Evolutionary conservation across 73 alveolate genomes (phyloP).

Genomic region (Stentor coeruleus): DNA sequence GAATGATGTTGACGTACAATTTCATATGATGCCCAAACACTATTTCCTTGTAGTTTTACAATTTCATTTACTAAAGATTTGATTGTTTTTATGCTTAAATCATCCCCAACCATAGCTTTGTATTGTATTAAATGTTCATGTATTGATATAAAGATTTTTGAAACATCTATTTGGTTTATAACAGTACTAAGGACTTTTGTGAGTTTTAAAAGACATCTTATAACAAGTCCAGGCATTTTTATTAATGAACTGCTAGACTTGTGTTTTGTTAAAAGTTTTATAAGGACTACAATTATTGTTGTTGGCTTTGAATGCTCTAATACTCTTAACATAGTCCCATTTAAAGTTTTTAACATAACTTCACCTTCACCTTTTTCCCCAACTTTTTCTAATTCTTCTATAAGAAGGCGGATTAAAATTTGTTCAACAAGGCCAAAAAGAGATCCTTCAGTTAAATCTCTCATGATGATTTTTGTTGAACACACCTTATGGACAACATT

Average conservation of each 20-base stretch:
- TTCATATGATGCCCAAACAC: constrained; percentile 50
- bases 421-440: constrained; percentile 48
- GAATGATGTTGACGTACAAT: constrained; percentile 42
- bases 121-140: constrained; percentile 50
- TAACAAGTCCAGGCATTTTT: constrained; percentile 54
- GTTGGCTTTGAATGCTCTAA: constrained; percentile 60
- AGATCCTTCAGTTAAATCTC: constrained; percentile 29
- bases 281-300: constrained; percentile 38
- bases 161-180: constrained; percentile 43
- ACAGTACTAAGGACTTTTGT: constrained; percentile 41
- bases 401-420: constrained; percentile 48
- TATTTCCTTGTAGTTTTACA: constrained; percentile 46
- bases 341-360: constrained; percentile 46
- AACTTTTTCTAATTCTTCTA: constrained; percentile 48
- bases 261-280: constrained; percentile 53
- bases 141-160: constrained; percentile 41
- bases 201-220: constrained; percentile 56
- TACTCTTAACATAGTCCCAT: constrained; percentile 55
- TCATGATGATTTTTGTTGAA: constrained; percentile 43
- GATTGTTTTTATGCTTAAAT: constrained; percentile 53
- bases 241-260: constrained; percentile 31
- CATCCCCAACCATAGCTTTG: constrained; percentile 40
- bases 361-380: constrained; percentile 68
- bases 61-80: constrained; percentile 62
- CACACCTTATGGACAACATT: constrained; percentile 46